Percentiles rank a stretch among this genome's conserved stretches.
Conservation (phyloP, 169 alveolate genomes). For the Pseudocohnilembus persalinus region DNA sequence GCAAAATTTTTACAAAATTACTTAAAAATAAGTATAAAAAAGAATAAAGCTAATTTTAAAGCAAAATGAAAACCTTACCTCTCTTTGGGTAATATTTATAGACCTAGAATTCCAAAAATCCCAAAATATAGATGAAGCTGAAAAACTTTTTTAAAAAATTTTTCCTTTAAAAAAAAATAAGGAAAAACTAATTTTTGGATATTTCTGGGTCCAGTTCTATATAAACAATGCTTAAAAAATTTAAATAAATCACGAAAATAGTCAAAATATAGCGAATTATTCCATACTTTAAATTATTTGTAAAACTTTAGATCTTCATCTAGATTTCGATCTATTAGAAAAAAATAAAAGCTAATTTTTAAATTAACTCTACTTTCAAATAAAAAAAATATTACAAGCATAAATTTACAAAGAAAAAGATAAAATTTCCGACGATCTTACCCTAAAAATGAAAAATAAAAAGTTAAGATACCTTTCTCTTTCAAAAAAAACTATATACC, state of each 20-base stretch:
- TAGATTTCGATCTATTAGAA: neutral
- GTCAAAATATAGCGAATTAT: neutral
- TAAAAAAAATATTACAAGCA: neutral
- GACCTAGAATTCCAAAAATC: neutral
- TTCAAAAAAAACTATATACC: neutral
- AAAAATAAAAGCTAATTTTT: too few relatives aligned
- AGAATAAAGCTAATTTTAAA: too few relatives aligned
- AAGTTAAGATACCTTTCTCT: neutral
- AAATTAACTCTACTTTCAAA: neutral
- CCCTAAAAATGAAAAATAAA: too few relatives aligned
- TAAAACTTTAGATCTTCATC: neutral
- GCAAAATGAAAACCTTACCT: neutral
- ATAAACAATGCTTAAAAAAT: too few relatives aligned
- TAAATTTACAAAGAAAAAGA: neutral
- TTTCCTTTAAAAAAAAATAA: too few relatives aligned
- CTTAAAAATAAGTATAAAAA: too few relatives aligned
- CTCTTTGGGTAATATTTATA: neutral
- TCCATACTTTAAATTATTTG: too few relatives aligned
- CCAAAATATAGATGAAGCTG: neutral
- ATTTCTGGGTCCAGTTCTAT: neutral
- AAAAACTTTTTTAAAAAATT: too few relatives aligned
- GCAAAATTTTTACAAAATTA: too few relatives aligned
- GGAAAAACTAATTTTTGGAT: neutral
- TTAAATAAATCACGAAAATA: neutral
- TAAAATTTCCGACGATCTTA: neutral